Conservation (phyloP, 148 eudicot species). For the Oxyria digyna region DNA sequence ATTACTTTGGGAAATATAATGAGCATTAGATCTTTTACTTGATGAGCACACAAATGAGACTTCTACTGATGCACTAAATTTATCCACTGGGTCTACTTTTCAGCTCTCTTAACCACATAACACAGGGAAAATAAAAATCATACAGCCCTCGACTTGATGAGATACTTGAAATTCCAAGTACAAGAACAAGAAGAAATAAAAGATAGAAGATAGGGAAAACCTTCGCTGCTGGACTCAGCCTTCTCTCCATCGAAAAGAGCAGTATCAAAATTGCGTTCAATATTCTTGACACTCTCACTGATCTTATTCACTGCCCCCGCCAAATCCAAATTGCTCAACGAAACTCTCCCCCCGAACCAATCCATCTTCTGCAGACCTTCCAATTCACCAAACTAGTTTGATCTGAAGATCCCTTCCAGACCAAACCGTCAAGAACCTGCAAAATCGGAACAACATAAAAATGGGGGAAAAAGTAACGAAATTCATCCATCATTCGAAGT, state of each 20-base stretch:
- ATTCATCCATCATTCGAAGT: background rate
- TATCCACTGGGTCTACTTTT: background rate
- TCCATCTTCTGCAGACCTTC: slow-evolving; percentile 37
- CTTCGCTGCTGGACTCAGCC: slow-evolving; percentile 36
- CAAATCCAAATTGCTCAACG: slow-evolving; percentile 76
- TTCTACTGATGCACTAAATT: background rate
- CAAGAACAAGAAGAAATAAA: background rate
- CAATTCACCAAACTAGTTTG: background rate
- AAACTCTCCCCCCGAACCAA: slow-evolving; percentile 74
- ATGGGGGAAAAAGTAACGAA: background rate
- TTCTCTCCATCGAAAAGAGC: slow-evolving; percentile 80
- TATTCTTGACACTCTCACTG: slow-evolving; percentile 84
- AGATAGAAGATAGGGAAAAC: slow-evolving; percentile 14
- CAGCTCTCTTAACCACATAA: background rate
- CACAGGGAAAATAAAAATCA: background rate
- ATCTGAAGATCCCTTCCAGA: slow-evolving; percentile 3
- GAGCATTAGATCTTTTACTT: background rate
- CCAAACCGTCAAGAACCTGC: slow-evolving; percentile 1
- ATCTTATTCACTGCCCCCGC: slow-evolving; percentile 84
- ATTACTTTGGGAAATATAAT: background rate
- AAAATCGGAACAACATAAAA: background rate
- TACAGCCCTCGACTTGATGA: background rate
- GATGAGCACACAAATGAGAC: background rate
- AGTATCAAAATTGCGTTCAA: slow-evolving; percentile 83
- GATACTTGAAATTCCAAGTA: background rate